Percentiles rank a stretch among this genome's conserved stretches.
These are phyloP conservation scores for Filobasidium wieringae DNA, from an alignment of 768 basidiomycete species.

Conservation along the genomic window DNA sequence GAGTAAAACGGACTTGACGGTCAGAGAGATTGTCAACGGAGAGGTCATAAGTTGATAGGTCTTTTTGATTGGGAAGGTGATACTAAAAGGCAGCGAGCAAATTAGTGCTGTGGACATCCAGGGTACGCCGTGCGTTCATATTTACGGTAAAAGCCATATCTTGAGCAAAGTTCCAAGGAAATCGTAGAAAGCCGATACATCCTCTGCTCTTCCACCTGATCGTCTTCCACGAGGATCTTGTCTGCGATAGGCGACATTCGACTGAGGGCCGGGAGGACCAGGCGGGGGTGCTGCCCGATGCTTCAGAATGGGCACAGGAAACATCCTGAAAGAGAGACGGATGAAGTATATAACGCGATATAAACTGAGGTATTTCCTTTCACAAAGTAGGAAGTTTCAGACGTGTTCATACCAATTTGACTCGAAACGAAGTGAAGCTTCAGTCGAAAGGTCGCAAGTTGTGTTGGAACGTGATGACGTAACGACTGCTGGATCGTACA, in stretches of 20 bases:
- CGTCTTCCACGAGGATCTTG: neutral
- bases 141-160: neutral
- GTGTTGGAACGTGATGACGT: neutral
- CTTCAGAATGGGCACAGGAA: neutral
- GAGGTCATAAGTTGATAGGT: conserved; percentile 25
- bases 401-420: too few relatives aligned
- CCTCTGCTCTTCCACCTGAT: neutral
- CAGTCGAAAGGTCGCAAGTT: neutral
- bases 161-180: neutral
- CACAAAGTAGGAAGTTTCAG: too few relatives aligned
- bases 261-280: neutral
- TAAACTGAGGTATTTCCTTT: neutral
- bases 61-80: conserved; percentile 23
- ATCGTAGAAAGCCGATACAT: neutral
- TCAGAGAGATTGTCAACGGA: conserved; percentile 29
- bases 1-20: conserved; percentile 26
- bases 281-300: neutral
- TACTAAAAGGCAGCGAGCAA: conserved; percentile 5
- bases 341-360: neutral
- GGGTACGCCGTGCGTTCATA: too few relatives aligned
- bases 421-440: too few relatives aligned
- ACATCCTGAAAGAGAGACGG: neutral
- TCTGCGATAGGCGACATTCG: neutral
- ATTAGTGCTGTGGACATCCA: neutral
- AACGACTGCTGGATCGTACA: too few relatives aligned